Evolutionary conservation across 2,329 filamentous ascomycete species (phyloP), one percentile per base, ranked within the genome.

Genomic region (Cladobotryum mycophilum): DNA sequence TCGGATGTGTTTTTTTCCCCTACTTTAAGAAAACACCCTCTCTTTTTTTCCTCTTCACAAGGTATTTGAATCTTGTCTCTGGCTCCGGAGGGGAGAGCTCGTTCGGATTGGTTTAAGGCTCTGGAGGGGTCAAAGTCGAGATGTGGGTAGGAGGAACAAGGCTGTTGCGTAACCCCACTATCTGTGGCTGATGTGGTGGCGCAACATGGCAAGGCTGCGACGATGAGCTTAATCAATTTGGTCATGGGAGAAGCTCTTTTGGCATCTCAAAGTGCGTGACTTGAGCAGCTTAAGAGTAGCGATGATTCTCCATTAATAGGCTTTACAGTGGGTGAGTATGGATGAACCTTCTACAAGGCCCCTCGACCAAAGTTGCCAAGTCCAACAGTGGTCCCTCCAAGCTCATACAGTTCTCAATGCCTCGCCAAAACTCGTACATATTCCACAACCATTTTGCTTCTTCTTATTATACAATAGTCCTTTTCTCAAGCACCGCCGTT

Each of bases 1-100:
- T 70, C 53, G 54, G 53, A 53, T 20, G 38, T 20, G 38, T 2
- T 5, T 30, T 30, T 30, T 4, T 6, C n/a, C n/a, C n/a, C n/a
- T n/a, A n/a, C 9, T 11, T 41, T n/a, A 15, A n/a, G 15, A 41
- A 41, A 15, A 11, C 38, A 13, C 17, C 17, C 17, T 41, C n/a
- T n/a, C n/a, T n/a, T n/a, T n/a, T n/a, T n/a, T n/a, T 13, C 17
- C 38, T 20, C 4, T 40, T 40, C 2, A n/a, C 7, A 15, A 8
- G 37, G 4, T 6, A 15, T 5, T 4, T 40, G 37, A 40, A 15
- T 18, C 37, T 13, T 15, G 37, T 13, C 17, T 37, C 36, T 13
- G 13, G 36, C 13, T 40, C n/a, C n/a, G n/a, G n/a, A 5, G 20
- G 5, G 20, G 37, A 11, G 17, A 40, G 37, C n/a, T 40, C 37